phyloP scores from a whole-genome alignment of 441 rosid species.

The Arabidopsis lyrata region DNA sequence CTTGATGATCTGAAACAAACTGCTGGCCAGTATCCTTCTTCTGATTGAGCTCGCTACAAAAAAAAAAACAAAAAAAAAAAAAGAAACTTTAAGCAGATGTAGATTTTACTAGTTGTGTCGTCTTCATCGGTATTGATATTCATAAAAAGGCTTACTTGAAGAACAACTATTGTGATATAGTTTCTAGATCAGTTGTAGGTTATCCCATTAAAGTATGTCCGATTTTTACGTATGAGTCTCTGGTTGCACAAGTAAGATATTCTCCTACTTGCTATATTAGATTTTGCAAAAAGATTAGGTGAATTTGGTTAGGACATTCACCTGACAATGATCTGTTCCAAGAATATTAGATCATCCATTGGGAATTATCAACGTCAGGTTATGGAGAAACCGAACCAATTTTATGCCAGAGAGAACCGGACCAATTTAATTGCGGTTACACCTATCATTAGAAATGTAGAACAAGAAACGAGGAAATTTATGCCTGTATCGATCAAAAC shows the following conservation, averaged over 20 bases:
- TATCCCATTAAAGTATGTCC: conserved; percentile 1
- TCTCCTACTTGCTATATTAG: not conserved
- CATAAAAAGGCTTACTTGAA: not conserved
- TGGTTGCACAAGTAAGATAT: conserved; percentile 18
- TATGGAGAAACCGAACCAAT: conserved; percentile 14
- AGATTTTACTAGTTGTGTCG: conserved; percentile 3
- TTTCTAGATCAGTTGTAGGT: conserved; percentile 3
- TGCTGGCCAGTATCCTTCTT: conserved; percentile 41
- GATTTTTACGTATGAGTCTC: not conserved
- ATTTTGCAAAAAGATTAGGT: not conserved
- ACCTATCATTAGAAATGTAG: not conserved
- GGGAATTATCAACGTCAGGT: not conserved
- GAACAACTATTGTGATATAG: not conserved
- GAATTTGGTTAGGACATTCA: conserved; percentile 26
- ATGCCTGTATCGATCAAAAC: not conserved
- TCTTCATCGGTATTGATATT: not conserved
- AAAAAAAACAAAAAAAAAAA: not conserved
- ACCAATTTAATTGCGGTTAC: not conserved
- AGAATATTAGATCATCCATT: not conserved
- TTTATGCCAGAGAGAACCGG: not conserved
- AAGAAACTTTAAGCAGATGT: not conserved
- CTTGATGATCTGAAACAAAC: conserved; percentile 59
- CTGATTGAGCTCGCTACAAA: not conserved
- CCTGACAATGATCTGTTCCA: conserved; percentile 29
- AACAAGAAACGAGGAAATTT: not conserved